Base-by-base conservation (phyloP, 1,284 basidiomycete genomes). In the Lignosus rhinocerotis region DNA sequence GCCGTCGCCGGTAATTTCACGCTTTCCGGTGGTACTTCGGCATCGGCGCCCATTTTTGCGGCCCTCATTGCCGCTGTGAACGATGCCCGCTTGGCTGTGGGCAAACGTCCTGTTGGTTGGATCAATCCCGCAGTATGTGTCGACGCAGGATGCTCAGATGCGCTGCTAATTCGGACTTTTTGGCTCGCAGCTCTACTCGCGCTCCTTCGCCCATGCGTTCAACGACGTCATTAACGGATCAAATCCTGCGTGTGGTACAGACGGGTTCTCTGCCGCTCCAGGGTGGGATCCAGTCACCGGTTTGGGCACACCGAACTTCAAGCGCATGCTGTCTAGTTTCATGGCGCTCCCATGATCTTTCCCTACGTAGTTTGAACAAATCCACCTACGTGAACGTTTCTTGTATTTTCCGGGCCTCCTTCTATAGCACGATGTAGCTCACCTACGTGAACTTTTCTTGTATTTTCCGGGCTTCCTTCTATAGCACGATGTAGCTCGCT, bases 11-110 rank as follows among this genome's bases (percentile, higher is more conserved):
- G 44, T 25, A 12, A 43, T 9, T 30, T 36, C 34, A 17, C 14
- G 58, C n/a, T 21, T 7, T 16, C 33, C 10, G 21, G 38, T 34
- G 67, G 67, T 30, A 69, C 67, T 3, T 67, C 66, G 4, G 63
- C 59, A 21, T 65, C 65, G 17, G 55, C 59, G n/a, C 76, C 76
- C 10, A 38, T 49, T 16, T 21, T 49, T n/a, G 76, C 80, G 17
- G 79, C 72, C 1, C 70, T 88, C 46, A 66, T 87, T 3, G 73
- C 81, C 1, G 74, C 87, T 62, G 70, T 85, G 21, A 85, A 85
- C 58, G 82, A 85, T 68, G 77, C 75, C 66, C 78, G 78, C 33
- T 67, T 86, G 39, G 69, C 80, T 0, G 66, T 69, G 16, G 78
- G 78, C 45, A 77, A 79, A 63, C 36, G 74, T 3, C 69, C 81